Base-by-base conservation (phyloP, 2,329 filamentous ascomycete genomes). In the Fusarium euwallaceae region DNA sequence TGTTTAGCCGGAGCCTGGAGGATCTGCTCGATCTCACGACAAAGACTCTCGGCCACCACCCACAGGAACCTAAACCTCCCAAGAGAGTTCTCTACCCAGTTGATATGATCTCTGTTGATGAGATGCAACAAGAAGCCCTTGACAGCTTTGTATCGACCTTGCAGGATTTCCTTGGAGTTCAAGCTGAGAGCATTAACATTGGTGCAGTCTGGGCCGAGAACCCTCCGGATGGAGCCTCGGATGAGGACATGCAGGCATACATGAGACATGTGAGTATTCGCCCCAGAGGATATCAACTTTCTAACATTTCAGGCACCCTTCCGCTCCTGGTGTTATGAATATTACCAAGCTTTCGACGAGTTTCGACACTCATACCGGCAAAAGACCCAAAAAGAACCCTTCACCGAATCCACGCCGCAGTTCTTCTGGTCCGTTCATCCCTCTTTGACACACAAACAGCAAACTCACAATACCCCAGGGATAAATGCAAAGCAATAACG, bases 321-420 rank as follows among this genome's bases (percentile, higher is more conserved):
- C 34, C 66, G 69, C 3, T 76, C 76, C 2, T 81, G 80, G 61
- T 82, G 80, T 61, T 80, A 81, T 70, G 81, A 82, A 9, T 83
- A 81, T 61, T 82, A 79, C 61, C 75, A 80, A 45, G 63, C 74
- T 6, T 83, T 81, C 62, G 71, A 78, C 17, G 51, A 63, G 0
- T 84, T 84, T 32, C 74, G 78, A 24, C 29, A 67, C 1, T 68
- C 70, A 1, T 84, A 81, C 37, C 39, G 48, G 12, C 32, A 73
- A 32, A 76, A 73, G 22, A 80, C 80, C 37, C 68, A 74, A 6
- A 70, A 61, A 4, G 55, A 74, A 34, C 78, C 82, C 0, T 82
- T 78, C 37, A n/a, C 76, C 7, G 83, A 84, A 41, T 63, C 78
- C 4, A 81, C 76, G 3, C 71, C 79, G 3, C 56, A 70, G 22